Evolutionary conservation across 176 grass and related monocot genomes (phyloP).

Genomic region (Areca catechu): DNA sequence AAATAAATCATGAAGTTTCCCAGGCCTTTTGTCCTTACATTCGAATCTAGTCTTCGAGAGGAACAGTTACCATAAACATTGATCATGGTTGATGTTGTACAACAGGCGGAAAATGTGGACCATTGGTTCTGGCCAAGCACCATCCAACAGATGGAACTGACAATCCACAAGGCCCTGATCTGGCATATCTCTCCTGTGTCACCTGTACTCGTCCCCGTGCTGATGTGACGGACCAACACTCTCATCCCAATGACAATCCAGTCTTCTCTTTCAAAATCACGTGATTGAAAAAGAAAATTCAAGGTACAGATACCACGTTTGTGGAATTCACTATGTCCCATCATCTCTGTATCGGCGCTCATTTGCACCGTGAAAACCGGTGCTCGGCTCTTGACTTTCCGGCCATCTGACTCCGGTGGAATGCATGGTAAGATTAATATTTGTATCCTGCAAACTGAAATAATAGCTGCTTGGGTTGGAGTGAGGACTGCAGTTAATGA

Average conservation of each 20-base stretch:
- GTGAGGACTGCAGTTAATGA: too few relatives aligned
- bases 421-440: conserved; percentile 15
- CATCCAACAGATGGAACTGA: conserved; percentile 65
- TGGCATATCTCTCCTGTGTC: conserved; percentile 62
- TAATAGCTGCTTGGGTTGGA: too few relatives aligned
- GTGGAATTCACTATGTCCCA: conserved; percentile 40
- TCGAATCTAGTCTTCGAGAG: too few relatives aligned
- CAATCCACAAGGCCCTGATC: conserved; percentile 55
- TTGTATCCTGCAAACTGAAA: too few relatives aligned
- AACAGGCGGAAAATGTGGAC: conserved; percentile 44
- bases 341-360: too few relatives aligned
- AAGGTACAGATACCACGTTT: conserved; percentile 16
- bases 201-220: conserved; percentile 38
- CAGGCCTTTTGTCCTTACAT: too few relatives aligned
- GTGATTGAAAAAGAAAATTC: not conserved
- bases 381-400: not conserved
- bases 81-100: too few relatives aligned
- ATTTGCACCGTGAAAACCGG: conserved; percentile 9
- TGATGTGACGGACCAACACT: not conserved
- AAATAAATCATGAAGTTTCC: too few relatives aligned
- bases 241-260: not conserved
- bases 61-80: too few relatives aligned
- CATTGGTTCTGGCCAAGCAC: conserved; percentile 34
- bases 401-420: conserved; percentile 6
- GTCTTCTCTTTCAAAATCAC: not conserved